These are phyloP conservation scores for Jaltomata sinuosa DNA, from an alignment of 257 asterid genomes.

Conservation along the genomic window DNA sequence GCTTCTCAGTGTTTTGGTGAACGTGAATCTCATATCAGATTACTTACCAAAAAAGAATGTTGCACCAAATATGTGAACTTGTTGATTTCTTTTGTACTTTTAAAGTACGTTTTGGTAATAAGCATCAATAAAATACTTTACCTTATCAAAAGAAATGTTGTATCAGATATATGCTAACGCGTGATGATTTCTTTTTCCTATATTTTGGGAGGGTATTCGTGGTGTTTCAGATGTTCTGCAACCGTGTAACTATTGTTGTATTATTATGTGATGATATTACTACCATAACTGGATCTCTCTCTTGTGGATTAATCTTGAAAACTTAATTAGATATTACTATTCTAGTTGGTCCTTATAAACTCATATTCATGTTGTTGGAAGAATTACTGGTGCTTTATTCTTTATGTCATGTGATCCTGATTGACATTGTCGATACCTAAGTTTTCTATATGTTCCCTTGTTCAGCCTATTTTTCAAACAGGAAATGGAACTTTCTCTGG, in stretches of 20 bases:
- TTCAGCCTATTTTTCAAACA: slow-evolving; percentile 86
- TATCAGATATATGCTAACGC: neutral
- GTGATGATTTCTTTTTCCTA: neutral
- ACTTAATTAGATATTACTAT: neutral
- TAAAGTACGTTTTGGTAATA: neutral
- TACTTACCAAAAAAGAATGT: neutral
- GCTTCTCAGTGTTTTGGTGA: neutral
- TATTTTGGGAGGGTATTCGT: neutral
- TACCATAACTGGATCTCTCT: neutral
- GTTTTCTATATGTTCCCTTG: neutral
- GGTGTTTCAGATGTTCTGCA: neutral
- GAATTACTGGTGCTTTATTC: neutral
- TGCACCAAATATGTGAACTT: neutral
- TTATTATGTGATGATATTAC: neutral
- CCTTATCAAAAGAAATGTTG: neutral
- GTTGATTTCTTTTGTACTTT: neutral
- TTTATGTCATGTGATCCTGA: neutral
- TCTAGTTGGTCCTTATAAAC: neutral
- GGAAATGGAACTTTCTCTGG: slow-evolving; percentile 91
- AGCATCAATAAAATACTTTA: neutral
- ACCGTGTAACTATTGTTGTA: neutral
- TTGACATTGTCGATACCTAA: neutral
- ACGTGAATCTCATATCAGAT: neutral
- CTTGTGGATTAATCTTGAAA: neutral
- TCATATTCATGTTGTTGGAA: neutral